Evolutionary conservation across 352 stramenopile genomes (phyloP).

Genomic region (Aphanomyces stellatus): DNA sequence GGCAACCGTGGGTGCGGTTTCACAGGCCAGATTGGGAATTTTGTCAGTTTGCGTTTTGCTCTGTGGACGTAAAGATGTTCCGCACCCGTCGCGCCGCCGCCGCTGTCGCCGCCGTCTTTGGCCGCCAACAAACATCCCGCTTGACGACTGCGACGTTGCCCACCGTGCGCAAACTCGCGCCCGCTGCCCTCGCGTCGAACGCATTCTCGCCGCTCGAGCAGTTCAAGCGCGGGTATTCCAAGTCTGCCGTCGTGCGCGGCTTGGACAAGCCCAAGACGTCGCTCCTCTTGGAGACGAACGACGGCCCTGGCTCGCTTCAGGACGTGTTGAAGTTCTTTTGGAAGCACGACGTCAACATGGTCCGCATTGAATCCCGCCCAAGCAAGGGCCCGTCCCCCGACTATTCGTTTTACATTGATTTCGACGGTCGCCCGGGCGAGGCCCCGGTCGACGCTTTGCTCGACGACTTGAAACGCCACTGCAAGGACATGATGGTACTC

Average conservation of each 20-base stretch:
- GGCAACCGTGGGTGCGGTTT: no score
- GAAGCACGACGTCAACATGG: conserved; percentile 97
- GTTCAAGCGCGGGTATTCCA: background rate
- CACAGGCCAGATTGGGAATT: no score
- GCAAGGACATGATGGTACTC: conserved; percentile 86
- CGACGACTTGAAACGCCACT: conserved; percentile 74
- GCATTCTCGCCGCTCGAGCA: background rate
- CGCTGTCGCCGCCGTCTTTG: background rate
- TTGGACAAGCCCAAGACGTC: conserved; percentile 47
- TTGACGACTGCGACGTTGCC: background rate
- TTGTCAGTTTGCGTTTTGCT: background rate
- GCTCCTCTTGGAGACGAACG: conserved; percentile 64
- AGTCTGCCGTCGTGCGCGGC: background rate
- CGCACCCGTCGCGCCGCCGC: background rate
- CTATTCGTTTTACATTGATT: conserved; percentile 92
- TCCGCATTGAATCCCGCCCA: conserved; percentile 92
- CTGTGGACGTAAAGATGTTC: background rate
- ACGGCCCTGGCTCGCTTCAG: conserved; percentile 79
- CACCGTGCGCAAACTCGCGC: background rate
- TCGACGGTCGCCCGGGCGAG: conserved; percentile 82
- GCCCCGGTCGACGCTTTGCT: conserved; percentile 77
- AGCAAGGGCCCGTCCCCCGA: conserved; percentile 70
- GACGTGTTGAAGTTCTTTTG: conserved; percentile 95
- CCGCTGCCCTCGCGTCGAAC: background rate
- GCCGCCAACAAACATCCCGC: background rate